Evolutionary conservation across 805 yeast genomes (phyloP).

Genomic region (Priceomyces melissophilus): DNA sequence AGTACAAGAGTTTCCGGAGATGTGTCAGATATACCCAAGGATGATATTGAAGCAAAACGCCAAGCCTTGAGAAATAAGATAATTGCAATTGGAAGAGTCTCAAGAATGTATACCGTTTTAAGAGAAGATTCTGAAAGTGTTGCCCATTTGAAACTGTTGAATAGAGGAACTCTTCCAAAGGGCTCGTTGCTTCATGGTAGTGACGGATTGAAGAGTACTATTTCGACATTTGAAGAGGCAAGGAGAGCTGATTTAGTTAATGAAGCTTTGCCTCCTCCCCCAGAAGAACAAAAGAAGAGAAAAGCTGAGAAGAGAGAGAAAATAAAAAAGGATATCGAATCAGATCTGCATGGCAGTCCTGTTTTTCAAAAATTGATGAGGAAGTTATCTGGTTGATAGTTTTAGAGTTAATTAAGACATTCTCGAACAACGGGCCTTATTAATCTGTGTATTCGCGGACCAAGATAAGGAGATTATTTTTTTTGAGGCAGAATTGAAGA

Average conservation of each 20-base stretch:
- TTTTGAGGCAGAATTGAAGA: too few relatives aligned
- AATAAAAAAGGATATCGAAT: constrained; percentile 34
- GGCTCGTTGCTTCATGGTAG: constrained; percentile 82
- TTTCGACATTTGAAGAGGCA: constrained; percentile 79
- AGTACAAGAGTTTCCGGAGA: constrained; percentile 2
- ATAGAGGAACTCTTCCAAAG: constrained; percentile 79
- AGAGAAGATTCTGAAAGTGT: constrained; percentile 88
- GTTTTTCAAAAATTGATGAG: constrained; percentile 38
- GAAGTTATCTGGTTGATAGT: constrained; percentile 17
- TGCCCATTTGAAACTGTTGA: constrained; percentile 66
- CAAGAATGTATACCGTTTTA: constrained; percentile 85
- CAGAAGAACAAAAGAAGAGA: constrained; percentile 48
- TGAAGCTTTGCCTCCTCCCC: constrained; percentile 84
- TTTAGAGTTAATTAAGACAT: too few relatives aligned
- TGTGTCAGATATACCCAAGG: constrained; percentile 2
- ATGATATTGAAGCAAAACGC: constrained; percentile 31
- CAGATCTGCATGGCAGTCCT: constrained; percentile 27
- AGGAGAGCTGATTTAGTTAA: constrained; percentile 72
- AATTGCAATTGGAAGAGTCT: constrained; percentile 92
- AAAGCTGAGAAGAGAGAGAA: constrained; percentile 46
- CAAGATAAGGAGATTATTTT: too few relatives aligned
- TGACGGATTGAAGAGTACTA: constrained; percentile 69
- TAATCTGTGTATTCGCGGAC: too few relatives aligned
- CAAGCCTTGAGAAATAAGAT: constrained; percentile 78
- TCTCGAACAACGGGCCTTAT: too few relatives aligned